A percentile compares a stretch with the other conserved stretches of the same genome.
Conservation (phyloP, 768 basidiomycete species). For the Suillus discolor region DNA sequence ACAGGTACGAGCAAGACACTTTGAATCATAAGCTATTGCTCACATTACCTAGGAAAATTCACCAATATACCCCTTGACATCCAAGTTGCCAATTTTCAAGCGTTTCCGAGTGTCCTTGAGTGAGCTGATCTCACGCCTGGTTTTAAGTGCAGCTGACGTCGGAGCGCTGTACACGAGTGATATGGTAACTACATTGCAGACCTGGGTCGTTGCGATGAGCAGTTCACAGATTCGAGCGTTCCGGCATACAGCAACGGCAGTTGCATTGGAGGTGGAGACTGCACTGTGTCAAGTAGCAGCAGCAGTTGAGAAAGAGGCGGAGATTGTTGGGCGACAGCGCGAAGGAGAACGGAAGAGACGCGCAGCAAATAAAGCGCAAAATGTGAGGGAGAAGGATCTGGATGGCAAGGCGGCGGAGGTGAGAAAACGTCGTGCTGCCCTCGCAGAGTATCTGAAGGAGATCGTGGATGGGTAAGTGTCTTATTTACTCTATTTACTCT, state of each 20-base stretch:
- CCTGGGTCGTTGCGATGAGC: slow-evolving; percentile 95
- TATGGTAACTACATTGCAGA: slow-evolving; percentile 78
- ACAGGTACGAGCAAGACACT: slow-evolving; percentile 48
- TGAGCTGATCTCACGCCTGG: slow-evolving; percentile 80
- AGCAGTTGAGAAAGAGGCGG: slow-evolving; percentile 84
- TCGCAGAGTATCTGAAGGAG: slow-evolving; percentile 85
- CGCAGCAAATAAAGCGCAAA: slow-evolving; percentile 53
- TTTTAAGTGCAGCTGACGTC: slow-evolving; percentile 76
- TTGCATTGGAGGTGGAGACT: slow-evolving; percentile 85
- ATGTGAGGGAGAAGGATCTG: slow-evolving; percentile 64
- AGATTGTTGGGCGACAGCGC: slow-evolving; percentile 75
- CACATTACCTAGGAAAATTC: slow-evolving; percentile 63
- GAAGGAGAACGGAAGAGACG: slow-evolving; percentile 90
- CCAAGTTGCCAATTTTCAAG: slow-evolving; percentile 83
- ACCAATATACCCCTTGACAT: slow-evolving; percentile 88
- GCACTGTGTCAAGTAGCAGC: slow-evolving; percentile 89
- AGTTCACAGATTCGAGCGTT: slow-evolving; percentile 94
- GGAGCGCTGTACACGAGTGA: slow-evolving; percentile 79
- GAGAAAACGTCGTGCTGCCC: slow-evolving; percentile 66
- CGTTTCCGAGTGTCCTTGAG: slow-evolving; percentile 84
- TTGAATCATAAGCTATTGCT: slow-evolving; percentile 3
- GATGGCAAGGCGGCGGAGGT: slow-evolving; percentile 79
- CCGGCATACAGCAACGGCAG: slow-evolving; percentile 92
- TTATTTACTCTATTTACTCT: background rate
- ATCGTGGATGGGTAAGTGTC: slow-evolving; percentile 82